Evolutionary conservation across 2,329 filamentous ascomycete genomes (phyloP).

Genomic region (Beauveria caledonica): DNA sequence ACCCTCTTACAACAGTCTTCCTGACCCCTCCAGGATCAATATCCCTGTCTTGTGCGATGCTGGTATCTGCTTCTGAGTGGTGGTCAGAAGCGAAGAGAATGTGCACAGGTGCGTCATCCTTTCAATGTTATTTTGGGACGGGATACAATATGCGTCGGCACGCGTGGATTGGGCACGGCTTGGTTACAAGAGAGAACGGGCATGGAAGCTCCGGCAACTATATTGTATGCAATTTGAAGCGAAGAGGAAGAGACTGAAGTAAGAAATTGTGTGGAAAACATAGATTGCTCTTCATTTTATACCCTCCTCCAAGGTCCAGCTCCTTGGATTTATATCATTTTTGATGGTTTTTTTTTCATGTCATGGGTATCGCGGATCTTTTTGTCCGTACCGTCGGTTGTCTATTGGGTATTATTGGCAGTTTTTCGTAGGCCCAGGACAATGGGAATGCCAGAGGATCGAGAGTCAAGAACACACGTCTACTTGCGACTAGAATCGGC

Average conservation of each 20-base stretch:
- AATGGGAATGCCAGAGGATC: neutral
- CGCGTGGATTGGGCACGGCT: neutral
- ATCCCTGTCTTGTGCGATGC: neutral
- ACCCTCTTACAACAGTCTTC: neutral
- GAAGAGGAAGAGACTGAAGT: neutral
- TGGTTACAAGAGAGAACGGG: neutral
- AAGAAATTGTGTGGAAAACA: neutral
- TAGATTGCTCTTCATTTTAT: neutral
- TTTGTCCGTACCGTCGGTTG: neutral
- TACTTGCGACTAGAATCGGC: constrained; percentile 1
- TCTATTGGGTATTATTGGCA: constrained; percentile 4
- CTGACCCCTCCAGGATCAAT: neutral
- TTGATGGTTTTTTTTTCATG: neutral
- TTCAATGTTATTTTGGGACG: neutral
- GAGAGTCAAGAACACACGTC: neutral
- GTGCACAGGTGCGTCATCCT: too few relatives aligned
- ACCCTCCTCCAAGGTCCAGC: neutral
- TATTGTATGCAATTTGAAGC: neutral
- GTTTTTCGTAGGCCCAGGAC: neutral
- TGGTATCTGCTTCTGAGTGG: neutral
- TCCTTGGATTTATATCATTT: neutral
- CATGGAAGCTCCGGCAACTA: neutral
- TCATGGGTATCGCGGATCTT: constrained; percentile 3
- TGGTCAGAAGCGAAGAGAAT: neutral
- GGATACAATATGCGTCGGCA: neutral